Evolutionary conservation across 352 stramenopile genomes (phyloP), one percentile per base, ranked within the genome.

Genomic region (Phytophthora idaei): DNA sequence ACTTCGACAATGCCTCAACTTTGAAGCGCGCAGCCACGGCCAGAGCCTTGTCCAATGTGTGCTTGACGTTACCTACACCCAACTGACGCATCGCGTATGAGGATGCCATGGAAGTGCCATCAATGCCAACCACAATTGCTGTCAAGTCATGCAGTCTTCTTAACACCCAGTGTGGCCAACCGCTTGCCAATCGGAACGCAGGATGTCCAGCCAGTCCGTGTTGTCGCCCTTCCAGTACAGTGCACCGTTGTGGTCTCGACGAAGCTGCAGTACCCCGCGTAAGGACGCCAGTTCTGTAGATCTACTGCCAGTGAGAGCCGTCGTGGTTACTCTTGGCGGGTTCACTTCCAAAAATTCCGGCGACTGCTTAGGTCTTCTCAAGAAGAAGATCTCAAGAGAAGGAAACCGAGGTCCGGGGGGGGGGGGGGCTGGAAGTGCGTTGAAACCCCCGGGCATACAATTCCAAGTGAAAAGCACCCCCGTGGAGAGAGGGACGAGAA

Each of bases 201-300:
- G 86, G 57, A 99, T 99, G 45, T 97, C 98, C 39, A 98, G 85
- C 97, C 98, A 99, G 83, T 99, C 98, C 9, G 97, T 99, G 81
- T 99, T 99, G 74, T 99, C 95, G 1, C 97, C 97, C 64, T 76
- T 83, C 83, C 78, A 88, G 62, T 77, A 74, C 57, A 76, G 49
- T 17, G 58, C 50, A 10, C 71, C 78, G 11, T 71, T 70, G n/a
- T 70, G 67, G 69, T 89, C 81, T 44, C 80, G 51, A 53, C 88
- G 79, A n/a, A 21, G 21, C 21, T 21, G 21, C 21, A 21, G 21
- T 21, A 21, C 21, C 21, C 21, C 21, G 21, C 1, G 21, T 0
- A 21, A 21, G 21, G 21, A 21, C 21, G 21, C 21, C 21, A 21
- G 21, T 21, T 21, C 21, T 21, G 21, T 21, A 21, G 21, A 21